Evolutionary conservation across 1,284 basidiomycete genomes (phyloP).

Genomic region (Trichosporon coremiiforme): DNA sequence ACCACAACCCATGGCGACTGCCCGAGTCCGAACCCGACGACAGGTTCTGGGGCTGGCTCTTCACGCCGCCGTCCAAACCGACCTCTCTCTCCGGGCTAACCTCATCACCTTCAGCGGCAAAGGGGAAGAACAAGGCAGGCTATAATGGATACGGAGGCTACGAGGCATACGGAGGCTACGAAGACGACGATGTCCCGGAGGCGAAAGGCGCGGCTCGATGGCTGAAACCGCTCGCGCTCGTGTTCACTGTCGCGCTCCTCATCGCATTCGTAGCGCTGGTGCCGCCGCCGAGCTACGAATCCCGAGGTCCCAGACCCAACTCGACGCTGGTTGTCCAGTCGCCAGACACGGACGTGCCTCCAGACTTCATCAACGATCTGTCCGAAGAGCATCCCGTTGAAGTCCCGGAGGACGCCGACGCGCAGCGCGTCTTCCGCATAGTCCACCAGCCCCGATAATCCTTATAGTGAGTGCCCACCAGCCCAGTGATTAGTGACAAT

Average conservation of each 20-base stretch:
- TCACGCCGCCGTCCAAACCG: not conserved
- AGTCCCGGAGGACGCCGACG: not conserved
- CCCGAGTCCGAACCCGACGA: not conserved
- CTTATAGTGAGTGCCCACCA: not conserved
- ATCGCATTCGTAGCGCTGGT: not conserved
- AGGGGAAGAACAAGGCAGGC: not conserved
- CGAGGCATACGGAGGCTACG: not conserved
- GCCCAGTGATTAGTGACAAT: not conserved
- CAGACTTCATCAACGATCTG: not conserved
- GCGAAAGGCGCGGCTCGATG: not conserved
- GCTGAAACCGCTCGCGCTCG: not conserved
- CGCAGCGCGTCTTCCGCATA: not conserved
- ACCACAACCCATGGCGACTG: conserved; percentile 6
- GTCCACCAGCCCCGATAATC: conserved; percentile 3
- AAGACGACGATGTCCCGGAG: not conserved
- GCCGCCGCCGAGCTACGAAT: conserved; percentile 2
- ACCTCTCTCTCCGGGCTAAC: too few species aligned
- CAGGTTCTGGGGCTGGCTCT: not conserved
- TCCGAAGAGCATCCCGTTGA: not conserved
- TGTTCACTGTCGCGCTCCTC: not conserved
- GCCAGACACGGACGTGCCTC: not conserved
- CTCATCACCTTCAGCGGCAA: not conserved
- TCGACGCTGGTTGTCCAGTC: not conserved
- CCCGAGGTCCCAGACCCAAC: not conserved
- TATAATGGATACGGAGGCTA: not conserved